Evolutionary conservation across 257 asterid genomes (phyloP).

Genomic region (Solanum paucissectum): DNA sequence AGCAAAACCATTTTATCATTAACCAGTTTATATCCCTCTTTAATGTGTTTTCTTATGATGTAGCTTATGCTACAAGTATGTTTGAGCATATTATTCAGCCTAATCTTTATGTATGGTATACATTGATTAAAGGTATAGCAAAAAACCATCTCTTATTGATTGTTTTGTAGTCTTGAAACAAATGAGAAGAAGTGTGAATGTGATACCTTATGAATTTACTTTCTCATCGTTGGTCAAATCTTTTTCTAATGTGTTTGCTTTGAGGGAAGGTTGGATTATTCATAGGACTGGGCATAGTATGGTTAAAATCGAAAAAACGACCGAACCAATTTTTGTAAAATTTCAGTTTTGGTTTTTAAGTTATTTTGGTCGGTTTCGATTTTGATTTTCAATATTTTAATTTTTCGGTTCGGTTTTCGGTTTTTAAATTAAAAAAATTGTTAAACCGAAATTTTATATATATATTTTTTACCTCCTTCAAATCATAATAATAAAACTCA

Average conservation of each 20-base stretch:
- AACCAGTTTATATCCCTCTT: conserved; percentile 42
- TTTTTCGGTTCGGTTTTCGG: too few relatives aligned
- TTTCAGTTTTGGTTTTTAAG: too few relatives aligned
- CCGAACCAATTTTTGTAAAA: too few relatives aligned
- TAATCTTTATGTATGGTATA: conserved; percentile 54
- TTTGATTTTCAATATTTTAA: too few relatives aligned
- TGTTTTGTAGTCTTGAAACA: conserved; percentile 29
- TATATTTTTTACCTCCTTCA: too few relatives aligned
- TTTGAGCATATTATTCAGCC: conserved; percentile 42
- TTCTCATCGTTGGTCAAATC: conserved; percentile 50
- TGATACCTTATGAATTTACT: conserved; percentile 46
- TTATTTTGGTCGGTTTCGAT: too few relatives aligned
- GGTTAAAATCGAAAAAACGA: too few relatives aligned
- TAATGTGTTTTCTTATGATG: conserved; percentile 16
- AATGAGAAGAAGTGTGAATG: conserved; percentile 24
- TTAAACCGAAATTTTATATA: too few relatives aligned
- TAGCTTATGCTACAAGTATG: conserved; percentile 31
- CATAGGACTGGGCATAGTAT: conserved; percentile 4
- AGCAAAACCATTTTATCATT: conserved; percentile 45
- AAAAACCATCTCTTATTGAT: conserved; percentile 14
- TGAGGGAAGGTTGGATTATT: conserved; percentile 48
- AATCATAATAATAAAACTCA: too few relatives aligned
- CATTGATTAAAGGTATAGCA: conserved; percentile 38
- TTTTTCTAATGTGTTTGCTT: conserved; percentile 29
- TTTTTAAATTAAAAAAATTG: too few relatives aligned